Evolutionary conservation across 805 yeast species (phyloP).

Genomic region (Zygosaccharomyces gambellarensis): DNA sequence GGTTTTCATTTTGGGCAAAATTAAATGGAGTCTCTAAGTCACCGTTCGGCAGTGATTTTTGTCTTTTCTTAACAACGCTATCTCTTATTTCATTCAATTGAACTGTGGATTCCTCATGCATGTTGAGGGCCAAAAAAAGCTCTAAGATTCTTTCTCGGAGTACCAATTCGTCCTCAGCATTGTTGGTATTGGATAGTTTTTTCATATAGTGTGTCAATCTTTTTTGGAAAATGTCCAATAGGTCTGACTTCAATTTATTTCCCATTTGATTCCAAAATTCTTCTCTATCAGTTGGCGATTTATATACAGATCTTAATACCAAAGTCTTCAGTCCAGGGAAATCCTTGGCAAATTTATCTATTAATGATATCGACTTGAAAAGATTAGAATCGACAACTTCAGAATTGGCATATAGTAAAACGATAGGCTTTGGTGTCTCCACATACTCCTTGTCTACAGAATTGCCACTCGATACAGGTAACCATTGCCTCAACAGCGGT

Average conservation of each 20-base stretch:
- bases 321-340: slow-evolving; percentile 28
- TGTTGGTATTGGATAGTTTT: slow-evolving; percentile 6
- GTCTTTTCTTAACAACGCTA: slow-evolving; percentile 6
- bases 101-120: slow-evolving; percentile 25
- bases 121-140: slow-evolving; percentile 25
- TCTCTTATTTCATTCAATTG: slow-evolving; percentile 18
- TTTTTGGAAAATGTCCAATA: slow-evolving; percentile 27
- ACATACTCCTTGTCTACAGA: background rate
- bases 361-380: slow-evolving; percentile 30
- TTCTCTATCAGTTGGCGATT: slow-evolving; percentile 28
- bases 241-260: slow-evolving; percentile 19
- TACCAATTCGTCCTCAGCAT: slow-evolving; percentile 11
- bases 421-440: slow-evolving; percentile 18
- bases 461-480: slow-evolving; percentile 29
- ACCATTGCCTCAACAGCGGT: slow-evolving; percentile 80
- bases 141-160: slow-evolving; percentile 27
- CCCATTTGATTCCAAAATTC: slow-evolving; percentile 31
- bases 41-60: slow-evolving; percentile 16
- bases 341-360: slow-evolving; percentile 33
- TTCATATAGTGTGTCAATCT: slow-evolving; percentile 18
- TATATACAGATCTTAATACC: slow-evolving; percentile 34
- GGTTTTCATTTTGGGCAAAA: slow-evolving; percentile 3
- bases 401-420: slow-evolving; percentile 30
- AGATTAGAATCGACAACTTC: slow-evolving; percentile 30
- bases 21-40: slow-evolving; percentile 22